phyloP scores from a whole-genome alignment of 2,329 filamentous ascomycete species.

The Zasmidium citrigriseum region DNA sequence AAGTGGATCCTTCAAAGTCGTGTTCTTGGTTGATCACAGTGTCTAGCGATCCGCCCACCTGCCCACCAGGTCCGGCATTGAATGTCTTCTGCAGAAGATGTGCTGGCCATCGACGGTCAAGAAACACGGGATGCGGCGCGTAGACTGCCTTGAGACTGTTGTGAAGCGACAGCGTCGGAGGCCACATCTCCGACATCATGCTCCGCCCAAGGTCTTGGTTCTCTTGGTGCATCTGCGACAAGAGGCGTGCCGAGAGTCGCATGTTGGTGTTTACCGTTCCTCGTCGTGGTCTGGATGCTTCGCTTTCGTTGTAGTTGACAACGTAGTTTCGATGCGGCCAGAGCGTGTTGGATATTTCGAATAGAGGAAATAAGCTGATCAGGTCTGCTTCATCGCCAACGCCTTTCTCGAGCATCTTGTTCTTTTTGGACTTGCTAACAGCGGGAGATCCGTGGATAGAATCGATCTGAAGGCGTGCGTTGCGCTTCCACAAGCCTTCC shows the following conservation, averaged over 20 bases:
- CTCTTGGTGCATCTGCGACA: constrained; percentile 87
- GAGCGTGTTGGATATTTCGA: constrained; percentile 24
- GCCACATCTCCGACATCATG: constrained; percentile 97
- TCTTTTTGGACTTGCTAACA: too few species aligned
- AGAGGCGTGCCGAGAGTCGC: constrained; percentile 75
- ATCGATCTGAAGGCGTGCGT: constrained; percentile 58
- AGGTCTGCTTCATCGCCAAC: too few species aligned
- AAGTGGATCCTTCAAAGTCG: too few species aligned
- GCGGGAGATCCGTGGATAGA: constrained; percentile 53
- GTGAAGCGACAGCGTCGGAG: constrained; percentile 80
- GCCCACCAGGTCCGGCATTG: too few species aligned
- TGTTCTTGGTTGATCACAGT: too few species aligned
- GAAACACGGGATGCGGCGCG: constrained; percentile 87
- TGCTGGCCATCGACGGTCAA: too few species aligned
- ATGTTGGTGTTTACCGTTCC: constrained; percentile 87
- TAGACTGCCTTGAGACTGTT: constrained; percentile 93
- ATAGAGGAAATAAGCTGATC: constrained; percentile 70
- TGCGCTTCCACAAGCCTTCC: constrained; percentile 61
- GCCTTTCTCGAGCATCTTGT: too few species aligned
- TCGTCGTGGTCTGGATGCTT: constrained; percentile 63
- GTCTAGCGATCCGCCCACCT: too few species aligned
- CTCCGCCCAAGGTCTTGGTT: constrained; percentile 84
- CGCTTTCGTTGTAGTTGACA: constrained; percentile 27
- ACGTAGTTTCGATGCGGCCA: too few species aligned
- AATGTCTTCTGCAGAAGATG: too few species aligned